A percentile compares a stretch with the other conserved stretches of the same genome.
Evolutionary conservation across 345 rosid species (phyloP).

Genomic region (Arabis hirsuta): DNA sequence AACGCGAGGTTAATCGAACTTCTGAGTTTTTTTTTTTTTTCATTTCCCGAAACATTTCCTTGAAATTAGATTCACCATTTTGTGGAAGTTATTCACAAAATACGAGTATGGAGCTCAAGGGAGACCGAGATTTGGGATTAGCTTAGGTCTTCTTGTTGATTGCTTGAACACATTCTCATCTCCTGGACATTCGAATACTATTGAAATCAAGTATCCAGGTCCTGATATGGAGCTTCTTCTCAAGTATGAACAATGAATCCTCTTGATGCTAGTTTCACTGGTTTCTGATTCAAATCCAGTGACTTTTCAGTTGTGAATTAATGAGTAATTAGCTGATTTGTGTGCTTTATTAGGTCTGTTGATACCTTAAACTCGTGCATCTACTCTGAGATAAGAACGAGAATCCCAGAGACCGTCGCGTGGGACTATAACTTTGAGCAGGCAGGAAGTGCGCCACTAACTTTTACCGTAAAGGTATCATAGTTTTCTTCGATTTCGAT

Average conservation of each 20-base stretch:
- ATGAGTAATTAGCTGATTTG: conserved; percentile 27
- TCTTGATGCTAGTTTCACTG: background rate
- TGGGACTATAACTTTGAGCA: conserved; percentile 94
- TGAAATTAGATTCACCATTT: background rate
- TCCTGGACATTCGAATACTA: conserved; percentile 69
- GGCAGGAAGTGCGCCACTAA: conserved; percentile 71
- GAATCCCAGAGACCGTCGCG: conserved; percentile 71
- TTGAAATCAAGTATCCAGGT: conserved; percentile 90
- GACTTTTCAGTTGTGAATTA: background rate
- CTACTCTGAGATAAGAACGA: conserved; percentile 88
- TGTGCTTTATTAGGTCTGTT: conserved; percentile 58
- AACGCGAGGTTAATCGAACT: conserved; percentile 64
- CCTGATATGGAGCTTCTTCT: conserved; percentile 96
- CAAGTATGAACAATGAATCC: conserved; percentile 54
- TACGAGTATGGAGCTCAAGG: conserved; percentile 75
- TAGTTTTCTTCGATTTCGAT: too few species aligned
- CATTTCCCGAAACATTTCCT: background rate
- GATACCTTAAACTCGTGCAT: conserved; percentile 76
- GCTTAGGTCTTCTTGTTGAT: conserved; percentile 85
- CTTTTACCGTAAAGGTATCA: conserved; percentile 86
- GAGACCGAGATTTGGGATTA: conserved; percentile 82
- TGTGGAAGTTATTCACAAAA: conserved; percentile 62
- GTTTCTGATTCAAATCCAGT: background rate
- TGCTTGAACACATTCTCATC: conserved; percentile 90
- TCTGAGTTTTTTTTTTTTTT: background rate